Conservation (phyloP, 108 stramenopile genomes). For the Cyclotella choctawhatcheeana region DNA sequence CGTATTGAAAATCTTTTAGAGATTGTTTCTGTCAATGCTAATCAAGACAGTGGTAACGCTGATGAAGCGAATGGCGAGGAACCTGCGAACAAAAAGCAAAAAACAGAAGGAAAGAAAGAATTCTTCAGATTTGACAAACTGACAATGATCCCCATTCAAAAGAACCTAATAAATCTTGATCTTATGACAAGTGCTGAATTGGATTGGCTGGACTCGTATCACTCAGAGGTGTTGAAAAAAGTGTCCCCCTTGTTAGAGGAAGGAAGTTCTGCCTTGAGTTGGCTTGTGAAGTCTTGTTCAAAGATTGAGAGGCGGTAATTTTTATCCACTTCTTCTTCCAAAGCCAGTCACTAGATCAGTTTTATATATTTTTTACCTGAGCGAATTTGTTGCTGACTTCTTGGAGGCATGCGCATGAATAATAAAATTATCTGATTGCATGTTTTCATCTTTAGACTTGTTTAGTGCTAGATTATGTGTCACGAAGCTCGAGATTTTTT, state of each 20-base stretch:
- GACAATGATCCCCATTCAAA: constrained; percentile 92
- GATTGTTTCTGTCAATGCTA: constrained; percentile 57
- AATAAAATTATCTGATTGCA: too few relatives aligned
- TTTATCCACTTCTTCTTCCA: too few relatives aligned
- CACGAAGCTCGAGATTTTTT: too few relatives aligned
- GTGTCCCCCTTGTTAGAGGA: constrained; percentile 77
- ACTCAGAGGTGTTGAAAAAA: constrained; percentile 75
- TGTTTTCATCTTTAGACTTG: too few relatives aligned
- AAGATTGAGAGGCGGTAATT: constrained; percentile 51
- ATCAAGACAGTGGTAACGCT: constrained; percentile 40
- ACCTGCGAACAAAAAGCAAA: constrained; percentile 35
- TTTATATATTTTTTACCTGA: too few relatives aligned
- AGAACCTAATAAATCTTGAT: constrained; percentile 76
- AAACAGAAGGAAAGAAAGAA: constrained; percentile 59
- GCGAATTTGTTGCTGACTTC: too few relatives aligned
- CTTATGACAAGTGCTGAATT: constrained; percentile 78
- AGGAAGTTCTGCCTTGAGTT: constrained; percentile 72
- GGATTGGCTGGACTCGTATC: constrained; percentile 91
- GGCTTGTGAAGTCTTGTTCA: constrained; percentile 78
- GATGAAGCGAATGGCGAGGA: constrained; percentile 42
- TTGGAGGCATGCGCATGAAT: too few relatives aligned
- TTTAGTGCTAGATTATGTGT: too few relatives aligned
- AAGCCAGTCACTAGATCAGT: too few relatives aligned
- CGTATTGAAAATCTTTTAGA: constrained; percentile 94
- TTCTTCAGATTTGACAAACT: constrained; percentile 82